These are phyloP conservation scores for Plasmopara muralis DNA, from an alignment of 352 stramenopile genomes.

Conservation along the genomic window DNA sequence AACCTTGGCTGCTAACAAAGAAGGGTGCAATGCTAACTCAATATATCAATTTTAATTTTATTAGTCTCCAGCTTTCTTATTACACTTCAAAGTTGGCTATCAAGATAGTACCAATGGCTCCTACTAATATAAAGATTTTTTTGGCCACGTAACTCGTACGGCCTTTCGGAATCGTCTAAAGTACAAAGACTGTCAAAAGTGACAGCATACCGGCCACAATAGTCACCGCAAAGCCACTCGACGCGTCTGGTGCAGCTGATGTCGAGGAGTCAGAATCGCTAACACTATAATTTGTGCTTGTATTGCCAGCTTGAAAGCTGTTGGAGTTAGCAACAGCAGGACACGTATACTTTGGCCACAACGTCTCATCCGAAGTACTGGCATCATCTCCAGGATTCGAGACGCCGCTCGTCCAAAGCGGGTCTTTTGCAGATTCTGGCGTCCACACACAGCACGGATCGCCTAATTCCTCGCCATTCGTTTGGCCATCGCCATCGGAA, in stretches of 20 bases:
- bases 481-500: slow-evolving; percentile 26
- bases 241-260: background rate
- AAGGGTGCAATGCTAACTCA: too few species aligned
- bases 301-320: slow-evolving; percentile 1
- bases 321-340: slow-evolving; percentile 1
- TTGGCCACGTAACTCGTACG: too few species aligned
- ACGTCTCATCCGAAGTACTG: slow-evolving; percentile 10
- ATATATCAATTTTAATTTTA: too few species aligned
- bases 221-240: background rate
- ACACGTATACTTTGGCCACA: slow-evolving; percentile 14
- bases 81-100: too few species aligned
- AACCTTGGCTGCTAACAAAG: too few species aligned
- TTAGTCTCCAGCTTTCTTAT: too few species aligned
- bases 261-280: slow-evolving; percentile 1
- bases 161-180: background rate
- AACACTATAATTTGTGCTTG: background rate
- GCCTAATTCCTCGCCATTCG: slow-evolving; percentile 25
- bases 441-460: slow-evolving; percentile 20
- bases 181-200: slow-evolving; percentile 2
- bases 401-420: slow-evolving; percentile 15
- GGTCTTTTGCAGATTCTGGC: slow-evolving; percentile 2
- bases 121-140: too few species aligned
- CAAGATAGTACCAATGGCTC: too few species aligned
- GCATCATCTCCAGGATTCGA: slow-evolving; percentile 21
- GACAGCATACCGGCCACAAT: background rate